Conservation (phyloP, 768 basidiomycete genomes). For the Pleurotus salmoneostramineus region DNA sequence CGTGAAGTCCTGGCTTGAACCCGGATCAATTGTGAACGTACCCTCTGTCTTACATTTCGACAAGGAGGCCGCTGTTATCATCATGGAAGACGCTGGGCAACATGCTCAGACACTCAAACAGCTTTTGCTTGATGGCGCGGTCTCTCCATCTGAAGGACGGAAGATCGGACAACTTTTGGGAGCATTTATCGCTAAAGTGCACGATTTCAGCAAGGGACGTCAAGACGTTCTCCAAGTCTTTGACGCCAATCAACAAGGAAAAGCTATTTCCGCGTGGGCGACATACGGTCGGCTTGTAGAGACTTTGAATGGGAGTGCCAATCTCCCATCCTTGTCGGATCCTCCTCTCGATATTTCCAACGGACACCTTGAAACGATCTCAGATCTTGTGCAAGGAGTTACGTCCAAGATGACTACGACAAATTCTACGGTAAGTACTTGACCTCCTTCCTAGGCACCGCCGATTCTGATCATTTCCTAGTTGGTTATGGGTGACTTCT, state of each 20-base stretch:
- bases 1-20: conserved; percentile 2
- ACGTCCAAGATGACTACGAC: conserved; percentile 24
- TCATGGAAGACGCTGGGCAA: conserved; percentile 48
- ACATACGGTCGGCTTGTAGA: conserved; percentile 42
- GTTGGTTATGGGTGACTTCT: conserved; percentile 70
- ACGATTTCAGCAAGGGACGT: conserved; percentile 38
- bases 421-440: conserved; percentile 23
- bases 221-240: conserved; percentile 28
- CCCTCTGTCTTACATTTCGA: conserved; percentile 39
- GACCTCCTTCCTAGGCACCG: background rate
- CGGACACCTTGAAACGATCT: conserved; percentile 26
- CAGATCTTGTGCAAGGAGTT: conserved; percentile 24
- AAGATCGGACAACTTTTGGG: conserved; percentile 53
- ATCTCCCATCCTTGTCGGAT: conserved; percentile 27
- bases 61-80: conserved; percentile 31
- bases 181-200: conserved; percentile 48
- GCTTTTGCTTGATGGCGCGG: conserved; percentile 29
- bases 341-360: conserved; percentile 32
- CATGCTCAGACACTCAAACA: conserved; percentile 32
- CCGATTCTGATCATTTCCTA: conserved; percentile 8
- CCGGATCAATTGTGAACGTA: conserved; percentile 23
- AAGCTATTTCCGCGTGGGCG: conserved; percentile 28
- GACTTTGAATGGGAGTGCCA: conserved; percentile 22
- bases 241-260: conserved; percentile 29
- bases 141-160: conserved; percentile 24